Evolutionary conservation across 306 rosid species (phyloP).

Genomic region (Citrullus amarus): DNA sequence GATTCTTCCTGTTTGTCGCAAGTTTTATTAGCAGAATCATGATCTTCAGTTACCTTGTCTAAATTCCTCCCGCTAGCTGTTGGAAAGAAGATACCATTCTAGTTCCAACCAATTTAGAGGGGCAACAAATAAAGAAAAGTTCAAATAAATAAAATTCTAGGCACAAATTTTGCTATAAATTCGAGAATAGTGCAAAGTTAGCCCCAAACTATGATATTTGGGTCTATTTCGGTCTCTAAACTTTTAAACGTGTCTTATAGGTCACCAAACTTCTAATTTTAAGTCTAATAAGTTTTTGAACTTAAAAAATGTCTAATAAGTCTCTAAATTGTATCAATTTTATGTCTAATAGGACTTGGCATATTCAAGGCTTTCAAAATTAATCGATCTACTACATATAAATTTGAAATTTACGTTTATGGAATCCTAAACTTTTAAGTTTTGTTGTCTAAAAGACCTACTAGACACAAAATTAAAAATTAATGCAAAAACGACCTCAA

Average conservation of each 20-base stretch:
- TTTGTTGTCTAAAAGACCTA: too few species aligned
- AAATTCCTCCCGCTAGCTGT: slow-evolving; percentile 74
- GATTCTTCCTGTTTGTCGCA: slow-evolving; percentile 40
- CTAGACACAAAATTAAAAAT: too few species aligned
- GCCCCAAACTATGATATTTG: background rate
- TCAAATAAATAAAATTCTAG: background rate
- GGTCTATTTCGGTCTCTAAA: background rate
- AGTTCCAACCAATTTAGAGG: slow-evolving; percentile 41
- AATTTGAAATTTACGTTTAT: too few species aligned
- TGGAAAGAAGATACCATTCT: slow-evolving; percentile 53
- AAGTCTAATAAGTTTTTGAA: too few species aligned
- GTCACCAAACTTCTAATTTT: too few species aligned
- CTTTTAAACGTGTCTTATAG: too few species aligned
- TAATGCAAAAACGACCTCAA: background rate
- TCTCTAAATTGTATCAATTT: too few species aligned
- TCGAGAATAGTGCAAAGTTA: too few species aligned
- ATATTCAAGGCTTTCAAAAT: background rate
- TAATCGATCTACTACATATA: too few species aligned
- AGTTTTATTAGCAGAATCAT: slow-evolving; percentile 29
- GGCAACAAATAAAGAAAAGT: slow-evolving; percentile 9
- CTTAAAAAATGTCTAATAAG: too few species aligned
- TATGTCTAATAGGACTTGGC: background rate
- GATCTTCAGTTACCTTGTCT: slow-evolving; percentile 40
- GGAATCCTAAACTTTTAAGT: too few species aligned
- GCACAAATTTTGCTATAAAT: background rate